Base-by-base conservation (phyloP, 495 filamentous ascomycete species). In the Annulohypoxylon maeteangense region DNA sequence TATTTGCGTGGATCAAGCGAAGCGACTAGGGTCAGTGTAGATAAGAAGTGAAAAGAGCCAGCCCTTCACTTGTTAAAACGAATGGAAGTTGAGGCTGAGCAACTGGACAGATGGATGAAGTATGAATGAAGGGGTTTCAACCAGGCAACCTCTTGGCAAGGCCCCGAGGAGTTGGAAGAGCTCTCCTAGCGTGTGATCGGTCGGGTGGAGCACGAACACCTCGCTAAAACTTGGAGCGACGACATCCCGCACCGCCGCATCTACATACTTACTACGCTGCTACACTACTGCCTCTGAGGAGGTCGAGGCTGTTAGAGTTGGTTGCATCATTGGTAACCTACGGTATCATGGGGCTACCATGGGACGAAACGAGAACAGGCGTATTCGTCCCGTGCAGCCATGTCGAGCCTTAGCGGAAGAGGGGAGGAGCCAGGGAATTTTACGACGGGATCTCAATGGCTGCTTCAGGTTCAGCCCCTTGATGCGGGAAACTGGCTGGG, bases 401-500 rank as follows among this genome's bases (percentile, higher is more conserved):
- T 72, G 64, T 72, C 38, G 32, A 34, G 32, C 32, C 23, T 38
- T 57, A 32, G 54, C 54, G 34, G 44, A 3, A 23, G 44, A 10
- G 34, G 32, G 32, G 18, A 18, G 38, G 14, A 51, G 54, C 14
- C 23, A 18, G 34, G 31, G 34, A 47, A 25, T 22, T 38, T 31
- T 34, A 32, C 22, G 23, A 29, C 47, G 70, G 70, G 65, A 57
- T 72, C 60, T 68, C 31, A 68, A 61, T 72, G 65, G 65, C 42
- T 73, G 70, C 65, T 73, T 73, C 70, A 73, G 70, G 56, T 68
- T 65, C 31, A 58, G 32, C 70, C 70, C 65, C 65, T 72, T 72
- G 64, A 72, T 61, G 59, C 70, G 54, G 47, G 60, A 56, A 50
- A 34, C 4, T 32, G 22, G 47, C 59, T 23, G 20, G 69, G 69